Conservation (phyloP, 345 rosid species). For the Cochlearia excelsa region DNA sequence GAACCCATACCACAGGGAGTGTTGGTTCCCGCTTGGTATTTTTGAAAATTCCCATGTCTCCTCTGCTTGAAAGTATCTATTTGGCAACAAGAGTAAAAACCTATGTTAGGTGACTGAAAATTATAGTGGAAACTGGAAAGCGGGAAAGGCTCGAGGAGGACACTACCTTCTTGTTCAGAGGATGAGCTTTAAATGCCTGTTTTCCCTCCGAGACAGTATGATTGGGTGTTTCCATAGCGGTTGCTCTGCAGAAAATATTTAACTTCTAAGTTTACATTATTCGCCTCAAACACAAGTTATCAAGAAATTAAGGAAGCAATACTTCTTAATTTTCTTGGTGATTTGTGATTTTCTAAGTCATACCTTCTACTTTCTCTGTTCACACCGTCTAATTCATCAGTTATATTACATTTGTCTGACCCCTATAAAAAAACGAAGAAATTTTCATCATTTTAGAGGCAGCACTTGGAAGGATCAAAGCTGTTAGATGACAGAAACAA, state of each 20-base stretch:
- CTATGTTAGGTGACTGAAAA: neutral
- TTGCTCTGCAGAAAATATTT: slow-evolving; percentile 43
- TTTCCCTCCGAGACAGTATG: slow-evolving; percentile 44
- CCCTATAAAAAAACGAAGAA: slow-evolving; percentile 41
- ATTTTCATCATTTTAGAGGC: too few relatives aligned
- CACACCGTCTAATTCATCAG: slow-evolving; percentile 41
- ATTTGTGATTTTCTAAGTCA: neutral
- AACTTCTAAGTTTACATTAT: slow-evolving; percentile 13
- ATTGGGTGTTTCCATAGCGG: slow-evolving; percentile 37
- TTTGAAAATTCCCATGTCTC: slow-evolving; percentile 56
- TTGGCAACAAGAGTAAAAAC: slow-evolving; percentile 7
- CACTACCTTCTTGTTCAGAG: slow-evolving; percentile 69
- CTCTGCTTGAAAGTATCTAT: slow-evolving; percentile 73
- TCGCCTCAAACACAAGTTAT: slow-evolving; percentile 13
- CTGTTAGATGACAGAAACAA: too few relatives aligned
- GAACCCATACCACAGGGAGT: slow-evolving; percentile 58
- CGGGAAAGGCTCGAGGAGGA: neutral
- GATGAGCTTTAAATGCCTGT: slow-evolving; percentile 60
- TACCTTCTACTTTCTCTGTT: slow-evolving; percentile 63
- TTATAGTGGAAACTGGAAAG: neutral
- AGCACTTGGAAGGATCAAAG: too few relatives aligned
- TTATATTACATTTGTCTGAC: slow-evolving; percentile 37
- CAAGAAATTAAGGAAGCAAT: too few relatives aligned
- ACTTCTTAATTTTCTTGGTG: neutral
- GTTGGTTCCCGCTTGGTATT: slow-evolving; percentile 70